These are phyloP conservation scores for Diaporthe velutina DNA, from an alignment of 2,329 filamentous ascomycete genomes.

Conservation along the genomic window DNA sequence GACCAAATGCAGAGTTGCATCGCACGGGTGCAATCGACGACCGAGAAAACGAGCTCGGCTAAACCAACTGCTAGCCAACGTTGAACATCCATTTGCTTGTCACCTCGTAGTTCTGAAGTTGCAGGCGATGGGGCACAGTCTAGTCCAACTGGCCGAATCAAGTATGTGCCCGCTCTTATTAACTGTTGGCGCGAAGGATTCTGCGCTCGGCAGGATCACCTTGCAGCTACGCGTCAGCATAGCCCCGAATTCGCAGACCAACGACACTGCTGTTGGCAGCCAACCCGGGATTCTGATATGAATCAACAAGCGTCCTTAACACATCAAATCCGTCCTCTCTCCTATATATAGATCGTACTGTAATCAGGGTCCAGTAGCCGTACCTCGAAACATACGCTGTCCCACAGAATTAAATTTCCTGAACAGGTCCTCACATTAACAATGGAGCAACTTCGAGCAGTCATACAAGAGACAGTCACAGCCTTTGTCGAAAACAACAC, in stretches of 20 bases:
- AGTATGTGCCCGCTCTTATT: background rate
- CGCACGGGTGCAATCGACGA: background rate
- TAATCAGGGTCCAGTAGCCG: background rate
- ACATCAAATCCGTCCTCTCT: background rate
- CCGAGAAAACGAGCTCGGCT: no score
- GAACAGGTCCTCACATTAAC: background rate
- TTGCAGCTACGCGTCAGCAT: background rate
- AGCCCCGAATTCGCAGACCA: background rate
- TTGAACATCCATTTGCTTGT: background rate
- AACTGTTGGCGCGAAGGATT: background rate
- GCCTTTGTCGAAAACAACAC: constrained; percentile 41
- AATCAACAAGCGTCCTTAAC: constrained; percentile 1
- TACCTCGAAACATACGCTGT: background rate
- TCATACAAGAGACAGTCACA: constrained; percentile 33
- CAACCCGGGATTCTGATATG: background rate
- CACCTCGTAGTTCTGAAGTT: background rate
- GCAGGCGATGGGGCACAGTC: background rate
- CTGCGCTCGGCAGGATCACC: background rate
- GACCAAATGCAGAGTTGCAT: background rate
- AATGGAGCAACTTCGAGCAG: constrained; percentile 29
- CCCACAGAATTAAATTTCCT: background rate
- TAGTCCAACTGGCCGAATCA: background rate
- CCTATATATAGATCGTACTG: background rate
- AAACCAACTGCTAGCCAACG: background rate
- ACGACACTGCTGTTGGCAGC: background rate